These are phyloP conservation scores for Termitomyces sp. DNA, from an alignment of 768 basidiomycete species.

Conservation along the genomic window DNA sequence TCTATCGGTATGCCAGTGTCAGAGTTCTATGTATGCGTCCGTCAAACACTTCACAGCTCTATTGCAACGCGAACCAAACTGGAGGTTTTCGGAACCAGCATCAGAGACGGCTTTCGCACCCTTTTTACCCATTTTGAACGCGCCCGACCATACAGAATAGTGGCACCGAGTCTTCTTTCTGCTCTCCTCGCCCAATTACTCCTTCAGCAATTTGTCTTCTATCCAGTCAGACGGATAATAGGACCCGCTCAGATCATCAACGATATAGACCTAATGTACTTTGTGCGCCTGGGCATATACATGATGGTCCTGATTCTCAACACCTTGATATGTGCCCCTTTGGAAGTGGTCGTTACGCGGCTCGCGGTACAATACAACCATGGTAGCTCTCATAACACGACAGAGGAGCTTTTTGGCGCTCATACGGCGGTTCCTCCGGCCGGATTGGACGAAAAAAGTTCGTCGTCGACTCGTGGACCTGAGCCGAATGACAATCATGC, in stretches of 20 bases:
- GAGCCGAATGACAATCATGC: background rate
- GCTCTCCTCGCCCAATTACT: constrained; percentile 40
- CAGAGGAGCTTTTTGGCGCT: background rate
- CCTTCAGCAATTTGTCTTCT: constrained; percentile 12
- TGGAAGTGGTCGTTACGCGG: constrained; percentile 23
- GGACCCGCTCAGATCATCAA: background rate
- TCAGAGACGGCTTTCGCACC: constrained; percentile 42
- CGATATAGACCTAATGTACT: background rate
- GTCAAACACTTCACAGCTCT: constrained; percentile 16
- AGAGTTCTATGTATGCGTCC: background rate
- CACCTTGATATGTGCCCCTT: constrained; percentile 18
- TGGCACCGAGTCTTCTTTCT: constrained; percentile 50
- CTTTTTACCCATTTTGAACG: constrained; percentile 60
- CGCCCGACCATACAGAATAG: constrained; percentile 52
- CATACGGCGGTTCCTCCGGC: background rate
- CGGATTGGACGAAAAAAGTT: background rate
- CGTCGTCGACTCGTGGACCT: background rate
- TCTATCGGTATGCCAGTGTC: constrained; percentile 15
- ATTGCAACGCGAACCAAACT: constrained; percentile 57
- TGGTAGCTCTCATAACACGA: background rate
- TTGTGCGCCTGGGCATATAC: background rate
- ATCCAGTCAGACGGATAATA: constrained; percentile 25
- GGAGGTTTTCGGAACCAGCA: constrained; percentile 39
- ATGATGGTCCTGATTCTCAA: constrained; percentile 9
- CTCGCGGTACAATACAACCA: constrained; percentile 20